Percentiles rank a stretch among this genome's conserved stretches.
phyloP scores from a whole-genome alignment of 495 filamentous ascomycete genomes.

The Penicillium riverlandense region DNA sequence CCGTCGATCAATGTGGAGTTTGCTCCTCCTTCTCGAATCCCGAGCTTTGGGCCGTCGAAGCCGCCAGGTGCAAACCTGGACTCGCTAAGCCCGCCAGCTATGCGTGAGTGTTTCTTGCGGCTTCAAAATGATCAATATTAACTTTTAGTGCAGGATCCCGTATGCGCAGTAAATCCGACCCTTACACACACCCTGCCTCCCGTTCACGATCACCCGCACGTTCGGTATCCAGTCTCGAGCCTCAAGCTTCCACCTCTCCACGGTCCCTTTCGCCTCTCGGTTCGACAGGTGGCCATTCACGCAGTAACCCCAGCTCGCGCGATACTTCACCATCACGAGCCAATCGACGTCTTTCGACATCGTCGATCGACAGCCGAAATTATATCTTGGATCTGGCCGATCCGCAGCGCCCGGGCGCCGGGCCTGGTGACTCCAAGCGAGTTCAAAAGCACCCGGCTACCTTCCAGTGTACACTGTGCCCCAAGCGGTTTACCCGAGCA shows the following conservation, averaged over 20 bases:
- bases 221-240: conserved; percentile 38
- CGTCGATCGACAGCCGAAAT: conserved; percentile 76
- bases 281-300: conserved; percentile 21
- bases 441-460: conserved; percentile 94
- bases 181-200: conserved; percentile 44
- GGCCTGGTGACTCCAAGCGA: conserved; percentile 57
- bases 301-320: conserved; percentile 41
- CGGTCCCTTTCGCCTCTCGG: conserved; percentile 66
- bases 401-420: conserved; percentile 69
- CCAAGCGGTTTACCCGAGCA: conserved; percentile 80
- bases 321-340: conserved; percentile 54
- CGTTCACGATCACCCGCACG: conserved; percentile 38
- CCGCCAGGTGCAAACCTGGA: conserved; percentile 52
- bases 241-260: conserved; percentile 38
- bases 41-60: conserved; percentile 64
- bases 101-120: conserved; percentile 50
- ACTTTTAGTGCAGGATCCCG: conserved; percentile 43
- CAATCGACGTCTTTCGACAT: conserved; percentile 77
- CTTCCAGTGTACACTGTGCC: conserved; percentile 79
- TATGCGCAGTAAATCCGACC: conserved; percentile 64
- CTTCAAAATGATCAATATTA: conserved; percentile 2
- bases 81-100: conserved; percentile 76
- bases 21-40: conserved; percentile 73
- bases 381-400: conserved; percentile 90
- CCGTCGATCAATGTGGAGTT: conserved; percentile 91